These are phyloP conservation scores for Glycine tomentella DNA, from an alignment of 306 rosid species.

Conservation along the genomic window DNA sequence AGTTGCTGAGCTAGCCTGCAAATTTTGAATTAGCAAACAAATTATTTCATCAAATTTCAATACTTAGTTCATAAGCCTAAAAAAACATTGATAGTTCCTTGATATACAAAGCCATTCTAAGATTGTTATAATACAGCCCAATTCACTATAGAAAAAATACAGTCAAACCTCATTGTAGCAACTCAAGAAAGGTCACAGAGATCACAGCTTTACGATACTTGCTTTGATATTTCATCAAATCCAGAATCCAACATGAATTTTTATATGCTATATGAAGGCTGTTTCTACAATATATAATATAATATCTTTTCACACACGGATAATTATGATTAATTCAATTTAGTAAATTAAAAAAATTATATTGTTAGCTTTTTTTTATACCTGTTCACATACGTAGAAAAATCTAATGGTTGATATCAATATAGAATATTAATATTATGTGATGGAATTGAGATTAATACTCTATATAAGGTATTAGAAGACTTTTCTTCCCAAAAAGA, in stretches of 20 bases:
- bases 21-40: slow-evolving; percentile 43
- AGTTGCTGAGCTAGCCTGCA: slow-evolving; percentile 67
- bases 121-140: slow-evolving; percentile 25
- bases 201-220: slow-evolving; percentile 8
- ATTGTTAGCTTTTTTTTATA: not conserved
- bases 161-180: slow-evolving; percentile 19
- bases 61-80: slow-evolving; percentile 4
- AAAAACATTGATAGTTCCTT: too few relatives aligned
- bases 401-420: not conserved
- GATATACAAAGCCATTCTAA: not conserved
- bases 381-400: not conserved
- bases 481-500: not conserved
- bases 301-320: not conserved
- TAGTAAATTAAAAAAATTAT: not conserved
- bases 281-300: slow-evolving; percentile 14
- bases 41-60: slow-evolving; percentile 11
- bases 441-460: not conserved
- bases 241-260: not conserved
- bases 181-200: not conserved
- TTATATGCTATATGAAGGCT: not conserved
- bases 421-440: not conserved
- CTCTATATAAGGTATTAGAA: slow-evolving; percentile 23
- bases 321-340: not conserved
- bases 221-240: slow-evolving; percentile 21
- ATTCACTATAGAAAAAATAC: not conserved